Percentiles rank a stretch among this genome's conserved stretches.
phyloP scores from a whole-genome alignment of 2,329 filamentous ascomycete species.

The Ophiostoma australiae region DNA sequence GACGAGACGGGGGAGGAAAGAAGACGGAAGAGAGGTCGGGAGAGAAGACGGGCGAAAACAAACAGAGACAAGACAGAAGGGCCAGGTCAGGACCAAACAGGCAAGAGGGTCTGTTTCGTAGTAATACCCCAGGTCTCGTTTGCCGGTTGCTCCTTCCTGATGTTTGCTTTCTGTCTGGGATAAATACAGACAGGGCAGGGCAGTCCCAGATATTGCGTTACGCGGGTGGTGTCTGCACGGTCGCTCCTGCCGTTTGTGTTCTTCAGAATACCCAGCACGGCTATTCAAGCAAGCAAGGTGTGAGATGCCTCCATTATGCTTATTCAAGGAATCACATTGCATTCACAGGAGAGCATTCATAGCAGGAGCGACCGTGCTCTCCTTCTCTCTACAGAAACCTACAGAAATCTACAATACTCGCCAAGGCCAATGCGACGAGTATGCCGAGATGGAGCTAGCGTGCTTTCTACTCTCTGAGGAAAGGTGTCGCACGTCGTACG shows the following conservation, averaged over 20 bases:
- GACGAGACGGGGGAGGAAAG: neutral
- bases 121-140: constrained; percentile 12
- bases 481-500: neutral
- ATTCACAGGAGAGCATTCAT: no score
- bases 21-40: neutral
- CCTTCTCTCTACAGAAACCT: neutral
- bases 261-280: no score
- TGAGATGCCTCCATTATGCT: no score
- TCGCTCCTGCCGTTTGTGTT: constrained; percentile 4
- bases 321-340: no score
- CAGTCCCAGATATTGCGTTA: neutral
- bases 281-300: no score
- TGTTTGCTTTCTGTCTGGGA: neutral
- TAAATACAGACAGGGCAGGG: neutral
- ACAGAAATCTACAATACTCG: neutral
- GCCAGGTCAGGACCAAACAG: constrained; percentile 12
- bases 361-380: no score
- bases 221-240: constrained; percentile 5
- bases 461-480: neutral
- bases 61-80: neutral
- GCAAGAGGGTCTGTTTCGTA: constrained; percentile 12
- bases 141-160: constrained; percentile 10
- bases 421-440: neutral
- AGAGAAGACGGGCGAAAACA: neutral
- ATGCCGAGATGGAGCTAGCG: neutral